phyloP scores from a whole-genome alignment of 106 monocot species.

The Amphibolis antarctica region DNA sequence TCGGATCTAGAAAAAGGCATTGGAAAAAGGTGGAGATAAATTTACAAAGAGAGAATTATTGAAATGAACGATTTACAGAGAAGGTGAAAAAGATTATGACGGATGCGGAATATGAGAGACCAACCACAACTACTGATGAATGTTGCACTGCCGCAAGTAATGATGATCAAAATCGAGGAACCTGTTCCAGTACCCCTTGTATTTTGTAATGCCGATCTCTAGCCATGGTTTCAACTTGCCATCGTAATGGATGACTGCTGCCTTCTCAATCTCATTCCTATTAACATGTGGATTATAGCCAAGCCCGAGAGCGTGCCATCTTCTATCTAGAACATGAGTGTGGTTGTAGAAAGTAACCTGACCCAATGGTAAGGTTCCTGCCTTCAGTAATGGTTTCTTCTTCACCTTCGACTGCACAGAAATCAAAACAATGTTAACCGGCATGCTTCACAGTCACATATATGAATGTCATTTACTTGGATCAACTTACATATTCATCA shows the following conservation, averaged over 20 bases:
- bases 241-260: conserved; percentile 66
- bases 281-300: conserved; percentile 28
- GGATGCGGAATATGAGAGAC: not conserved
- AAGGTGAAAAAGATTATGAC: not conserved
- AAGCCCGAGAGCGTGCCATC: conserved; percentile 68
- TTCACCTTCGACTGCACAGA: conserved; percentile 30
- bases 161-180: conserved; percentile 49
- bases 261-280: conserved; percentile 36
- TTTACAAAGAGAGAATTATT: not conserved
- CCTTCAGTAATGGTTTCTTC: conserved; percentile 34
- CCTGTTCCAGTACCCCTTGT: conserved; percentile 58
- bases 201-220: conserved; percentile 52
- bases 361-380: conserved; percentile 61
- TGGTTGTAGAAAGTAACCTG: conserved; percentile 74
- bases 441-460: not conserved
- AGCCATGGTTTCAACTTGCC: conserved; percentile 90
- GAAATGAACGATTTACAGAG: too few relatives aligned
- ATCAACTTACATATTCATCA: too few relatives aligned
- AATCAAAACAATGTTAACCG: not conserved
- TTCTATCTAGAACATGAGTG: conserved; percentile 35
- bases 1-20: not conserved
- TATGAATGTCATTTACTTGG: not conserved
- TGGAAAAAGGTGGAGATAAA: not conserved
- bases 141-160: conserved; percentile 70
- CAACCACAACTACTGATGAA: conserved; percentile 29